Base-by-base conservation (phyloP, 208 protist species). In the Trypanosoma theileri region DNA sequence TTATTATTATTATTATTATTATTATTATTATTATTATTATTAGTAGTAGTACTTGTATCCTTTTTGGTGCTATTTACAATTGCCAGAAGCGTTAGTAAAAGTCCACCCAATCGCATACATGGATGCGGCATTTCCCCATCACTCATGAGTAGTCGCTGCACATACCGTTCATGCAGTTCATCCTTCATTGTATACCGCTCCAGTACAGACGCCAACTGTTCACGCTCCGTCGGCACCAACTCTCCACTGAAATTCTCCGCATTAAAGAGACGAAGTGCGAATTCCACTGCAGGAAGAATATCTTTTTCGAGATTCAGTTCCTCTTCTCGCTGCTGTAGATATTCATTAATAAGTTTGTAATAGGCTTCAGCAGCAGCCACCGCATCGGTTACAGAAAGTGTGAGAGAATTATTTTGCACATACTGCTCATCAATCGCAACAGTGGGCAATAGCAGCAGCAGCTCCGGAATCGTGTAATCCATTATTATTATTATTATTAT, bases 201-300 rank as follows among this genome's bases (percentile, higher is more conserved):
- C 50, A 87, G 69, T 16, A 92, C 59, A 3, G 48, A 66, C 7
- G 69, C 50, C 24, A 81, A 78, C 17, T 66, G 61, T 22, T 79
- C 71, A 1, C 83, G 77, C 81, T 96, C 91, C 1, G 54, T 44
- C 9, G 79, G 71, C 0, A 80, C 77, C 12, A 96, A 70, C 69
- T 93, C 88, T 17, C 91, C 91, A 26, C 76, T 91, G 59, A 94
- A 91, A 69, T 96, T 96, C 52, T 96, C 88, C 11, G 88, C 83
- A 63, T 94, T 93, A 68, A 93, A 93, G 41, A 96, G 80, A 40
- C 78, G 81, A 17, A 96, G 81, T n/a, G 74, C 88, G 19, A 87
- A 90, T n/a, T 81, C 68, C 11, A 94, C 66, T 12, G 87, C 85
- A 3, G 86, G 82, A 35, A 86, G 54, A 13, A 96, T 64, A 31